A percentile compares a stretch with the other conserved stretches of the same genome.
Evolutionary conservation across 495 filamentous ascomycete species (phyloP).

Genomic region (Trichoderma gamsii): DNA sequence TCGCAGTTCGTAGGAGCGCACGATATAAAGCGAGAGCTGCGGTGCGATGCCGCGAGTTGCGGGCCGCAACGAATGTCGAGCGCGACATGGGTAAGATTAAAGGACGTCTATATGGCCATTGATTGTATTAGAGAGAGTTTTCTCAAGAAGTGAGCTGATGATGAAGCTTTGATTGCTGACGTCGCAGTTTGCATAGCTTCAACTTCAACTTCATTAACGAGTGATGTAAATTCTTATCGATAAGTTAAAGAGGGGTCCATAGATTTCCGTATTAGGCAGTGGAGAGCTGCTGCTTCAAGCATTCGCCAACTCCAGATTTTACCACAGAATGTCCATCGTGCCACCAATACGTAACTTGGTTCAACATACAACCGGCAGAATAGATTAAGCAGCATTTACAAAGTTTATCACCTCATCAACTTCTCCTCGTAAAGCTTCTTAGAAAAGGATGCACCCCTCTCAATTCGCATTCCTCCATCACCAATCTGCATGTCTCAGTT

Average conservation of each 20-base stretch:
- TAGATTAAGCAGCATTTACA: too few species aligned
- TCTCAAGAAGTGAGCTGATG: background rate
- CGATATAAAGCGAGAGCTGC: conserved; percentile 64
- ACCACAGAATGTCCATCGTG: too few species aligned
- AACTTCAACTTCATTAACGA: background rate
- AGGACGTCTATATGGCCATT: background rate
- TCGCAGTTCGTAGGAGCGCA: conserved; percentile 56
- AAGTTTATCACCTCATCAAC: too few species aligned
- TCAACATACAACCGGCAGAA: too few species aligned
- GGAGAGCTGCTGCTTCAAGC: conserved; percentile 13
- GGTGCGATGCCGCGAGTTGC: conserved; percentile 48
- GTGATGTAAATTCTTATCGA: background rate
- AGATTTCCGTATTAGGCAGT: background rate
- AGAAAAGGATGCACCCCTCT: too few species aligned
- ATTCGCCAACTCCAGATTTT: background rate
- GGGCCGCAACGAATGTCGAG: conserved; percentile 37
- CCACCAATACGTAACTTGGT: too few species aligned
- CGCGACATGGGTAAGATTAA: background rate
- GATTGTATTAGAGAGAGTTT: background rate
- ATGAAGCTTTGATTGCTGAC: background rate
- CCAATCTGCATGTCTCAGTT: background rate
- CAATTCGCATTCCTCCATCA: background rate
- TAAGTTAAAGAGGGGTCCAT: background rate
- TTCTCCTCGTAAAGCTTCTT: too few species aligned
- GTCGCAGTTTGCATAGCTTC: background rate